These are phyloP conservation scores for Tricholoma furcatifolium DNA, from an alignment of 768 basidiomycete genomes.

Conservation along the genomic window DNA sequence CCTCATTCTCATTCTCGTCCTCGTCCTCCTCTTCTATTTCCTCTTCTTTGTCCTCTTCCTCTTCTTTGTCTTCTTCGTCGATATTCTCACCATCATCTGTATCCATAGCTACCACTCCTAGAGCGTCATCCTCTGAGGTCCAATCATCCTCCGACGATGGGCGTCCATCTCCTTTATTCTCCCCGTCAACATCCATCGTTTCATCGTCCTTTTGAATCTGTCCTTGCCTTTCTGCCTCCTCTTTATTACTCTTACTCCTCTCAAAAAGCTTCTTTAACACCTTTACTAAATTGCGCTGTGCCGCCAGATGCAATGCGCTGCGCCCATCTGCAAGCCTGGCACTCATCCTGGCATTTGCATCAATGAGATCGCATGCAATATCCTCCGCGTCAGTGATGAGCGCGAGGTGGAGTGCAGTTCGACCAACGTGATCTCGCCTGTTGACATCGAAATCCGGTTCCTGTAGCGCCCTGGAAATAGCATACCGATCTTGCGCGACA, in stretches of 20 bases:
- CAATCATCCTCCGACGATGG: constrained; percentile 51
- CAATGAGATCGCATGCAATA: constrained; percentile 49
- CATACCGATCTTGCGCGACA: constrained; percentile 38
- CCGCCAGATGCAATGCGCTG: constrained; percentile 55
- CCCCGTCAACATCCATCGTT: neutral
- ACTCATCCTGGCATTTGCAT: constrained; percentile 55
- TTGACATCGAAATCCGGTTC: constrained; percentile 43
- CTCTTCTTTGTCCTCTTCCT: too few relatives aligned
- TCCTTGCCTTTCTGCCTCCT: constrained; percentile 20
- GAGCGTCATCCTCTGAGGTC: constrained; percentile 43
- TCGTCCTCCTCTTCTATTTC: too few relatives aligned
- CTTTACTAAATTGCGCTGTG: constrained; percentile 39
- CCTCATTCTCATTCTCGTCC: too few relatives aligned
- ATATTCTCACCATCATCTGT: too few relatives aligned
- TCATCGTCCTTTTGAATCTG: neutral
- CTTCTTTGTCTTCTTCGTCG: too few relatives aligned
- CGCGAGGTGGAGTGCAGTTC: constrained; percentile 58
- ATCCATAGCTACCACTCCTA: constrained; percentile 15
- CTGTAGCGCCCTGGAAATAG: constrained; percentile 38
- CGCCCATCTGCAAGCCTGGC: constrained; percentile 57
- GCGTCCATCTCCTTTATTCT: constrained; percentile 18
- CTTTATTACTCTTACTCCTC: constrained; percentile 41
- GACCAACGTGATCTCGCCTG: constrained; percentile 60
- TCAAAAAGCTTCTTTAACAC: constrained; percentile 52
- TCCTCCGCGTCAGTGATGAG: constrained; percentile 45